Evolutionary conservation across 106 monocot species (phyloP).

Genomic region (Xerophyta viscosa): DNA sequence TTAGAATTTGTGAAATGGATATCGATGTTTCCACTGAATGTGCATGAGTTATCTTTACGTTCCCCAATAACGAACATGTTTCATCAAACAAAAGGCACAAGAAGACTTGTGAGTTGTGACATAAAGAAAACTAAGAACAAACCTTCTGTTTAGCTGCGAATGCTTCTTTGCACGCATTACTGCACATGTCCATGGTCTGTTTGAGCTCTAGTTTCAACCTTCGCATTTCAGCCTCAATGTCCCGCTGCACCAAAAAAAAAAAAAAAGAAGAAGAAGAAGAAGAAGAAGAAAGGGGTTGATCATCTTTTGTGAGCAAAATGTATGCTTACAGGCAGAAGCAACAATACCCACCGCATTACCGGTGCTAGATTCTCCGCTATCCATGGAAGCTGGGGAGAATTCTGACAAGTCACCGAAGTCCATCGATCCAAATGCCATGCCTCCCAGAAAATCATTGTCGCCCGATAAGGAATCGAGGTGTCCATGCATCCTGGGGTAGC

Average conservation of each 20-base stretch:
- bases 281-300: too few species aligned
- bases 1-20: too few species aligned
- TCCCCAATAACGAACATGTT: too few species aligned
- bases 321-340: too few species aligned
- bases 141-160: slow-evolving; percentile 33
- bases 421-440: slow-evolving; percentile 1
- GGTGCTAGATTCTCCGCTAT: slow-evolving; percentile 4
- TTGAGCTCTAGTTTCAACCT: slow-evolving; percentile 36
- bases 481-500: neutral
- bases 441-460: slow-evolving; percentile 7
- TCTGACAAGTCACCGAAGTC: slow-evolving; percentile 14
- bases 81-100: too few species aligned
- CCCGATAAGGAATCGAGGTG: slow-evolving; percentile 11
- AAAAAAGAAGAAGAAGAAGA: neutral
- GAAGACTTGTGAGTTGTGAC: too few species aligned
- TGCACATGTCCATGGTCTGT: slow-evolving; percentile 40
- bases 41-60: too few species aligned
- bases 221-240: slow-evolving; percentile 27
- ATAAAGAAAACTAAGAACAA: neutral
- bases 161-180: slow-evolving; percentile 30
- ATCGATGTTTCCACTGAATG: too few species aligned
- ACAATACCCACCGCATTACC: too few species aligned
- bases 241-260: slow-evolving; percentile 4
- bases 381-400: neutral
- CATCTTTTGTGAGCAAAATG: neutral